Percentiles rank a stretch among this genome's conserved stretches.
These are phyloP conservation scores for Leptosphaerulina australis DNA, from an alignment of 2,329 filamentous ascomycete genomes.

Conservation along the genomic window DNA sequence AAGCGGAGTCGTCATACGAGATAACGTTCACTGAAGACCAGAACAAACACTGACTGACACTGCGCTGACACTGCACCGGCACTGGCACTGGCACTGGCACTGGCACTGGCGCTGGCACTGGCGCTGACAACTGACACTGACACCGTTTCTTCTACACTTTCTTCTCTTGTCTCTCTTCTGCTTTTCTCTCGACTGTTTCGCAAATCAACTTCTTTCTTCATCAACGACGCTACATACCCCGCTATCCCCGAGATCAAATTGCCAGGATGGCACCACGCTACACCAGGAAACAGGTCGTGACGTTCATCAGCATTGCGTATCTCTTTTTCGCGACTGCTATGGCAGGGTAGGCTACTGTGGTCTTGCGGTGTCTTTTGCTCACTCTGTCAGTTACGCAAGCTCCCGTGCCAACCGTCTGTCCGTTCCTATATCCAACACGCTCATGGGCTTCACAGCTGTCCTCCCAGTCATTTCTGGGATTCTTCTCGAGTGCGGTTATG, in stretches of 20 bases:
- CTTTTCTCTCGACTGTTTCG: background rate
- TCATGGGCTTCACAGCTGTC: slow-evolving; percentile 50
- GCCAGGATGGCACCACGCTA: slow-evolving; percentile 39
- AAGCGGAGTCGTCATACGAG: slow-evolving; percentile 14
- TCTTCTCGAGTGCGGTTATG: slow-evolving; percentile 49
- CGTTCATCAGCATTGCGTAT: slow-evolving; percentile 49
- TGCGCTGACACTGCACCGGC: no score
- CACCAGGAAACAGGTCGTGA: slow-evolving; percentile 49
- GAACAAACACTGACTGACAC: no score
- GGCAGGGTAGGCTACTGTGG: slow-evolving; percentile 38
- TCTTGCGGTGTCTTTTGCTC: slow-evolving; percentile 8
- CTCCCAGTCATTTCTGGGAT: slow-evolving; percentile 53
- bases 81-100: background rate
- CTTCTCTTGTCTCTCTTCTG: background rate
- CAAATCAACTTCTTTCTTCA: background rate
- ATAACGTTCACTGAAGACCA: slow-evolving; percentile 6
- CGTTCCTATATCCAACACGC: slow-evolving; percentile 51
- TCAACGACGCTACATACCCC: slow-evolving; percentile 12
- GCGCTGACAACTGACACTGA: no score
- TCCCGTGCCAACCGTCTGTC: slow-evolving; percentile 44
- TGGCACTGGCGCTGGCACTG: no score
- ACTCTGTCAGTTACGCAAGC: slow-evolving; percentile 36
- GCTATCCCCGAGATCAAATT: background rate
- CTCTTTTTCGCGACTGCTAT: slow-evolving; percentile 50
- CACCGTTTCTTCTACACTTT: background rate